phyloP scores from a whole-genome alignment of 2,329 filamentous ascomycete species.

The Apiospora koreana region DNA sequence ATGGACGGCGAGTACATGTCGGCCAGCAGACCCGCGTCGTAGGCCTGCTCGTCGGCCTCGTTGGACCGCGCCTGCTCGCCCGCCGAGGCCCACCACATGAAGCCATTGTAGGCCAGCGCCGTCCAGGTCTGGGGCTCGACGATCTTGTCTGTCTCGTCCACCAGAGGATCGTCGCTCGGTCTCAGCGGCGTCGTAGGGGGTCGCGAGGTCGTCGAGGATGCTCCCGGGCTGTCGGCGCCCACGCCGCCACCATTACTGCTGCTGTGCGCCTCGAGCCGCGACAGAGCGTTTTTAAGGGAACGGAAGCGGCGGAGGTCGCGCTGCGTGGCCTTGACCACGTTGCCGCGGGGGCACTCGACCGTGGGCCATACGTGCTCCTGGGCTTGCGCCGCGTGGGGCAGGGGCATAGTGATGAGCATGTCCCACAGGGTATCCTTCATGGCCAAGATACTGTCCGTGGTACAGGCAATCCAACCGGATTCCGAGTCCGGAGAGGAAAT shows the following conservation, averaged over 20 bases:
- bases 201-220: conserved; percentile 25
- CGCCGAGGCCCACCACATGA: conserved; percentile 89
- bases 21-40: conserved; percentile 57
- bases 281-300: conserved; percentile 65
- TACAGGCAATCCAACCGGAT: conserved; percentile 88
- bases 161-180: conserved; percentile 34
- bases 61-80: conserved; percentile 69
- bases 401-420: conserved; percentile 80
- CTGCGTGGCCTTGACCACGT: conserved; percentile 80
- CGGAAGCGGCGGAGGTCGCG: conserved; percentile 83
- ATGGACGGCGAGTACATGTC: conserved; percentile 43
- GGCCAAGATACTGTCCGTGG: conserved; percentile 88
- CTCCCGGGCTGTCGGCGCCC: conserved; percentile 17
- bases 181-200: conserved; percentile 25
- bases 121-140: conserved; percentile 69
- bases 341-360: conserved; percentile 66
- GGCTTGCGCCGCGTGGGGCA: conserved; percentile 57
- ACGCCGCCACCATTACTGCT: background rate
- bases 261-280: conserved; percentile 38
- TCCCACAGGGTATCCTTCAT: conserved; percentile 89
- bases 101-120: conserved; percentile 75
- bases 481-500: conserved; percentile 47
- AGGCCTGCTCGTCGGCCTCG: conserved; percentile 58
- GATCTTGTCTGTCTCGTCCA: conserved; percentile 54
- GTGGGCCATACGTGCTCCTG: conserved; percentile 72